Percentiles rank a stretch among this genome's conserved stretches.
phyloP scores from a whole-genome alignment of 768 basidiomycete genomes.

The Clavaria fumosa region DNA sequence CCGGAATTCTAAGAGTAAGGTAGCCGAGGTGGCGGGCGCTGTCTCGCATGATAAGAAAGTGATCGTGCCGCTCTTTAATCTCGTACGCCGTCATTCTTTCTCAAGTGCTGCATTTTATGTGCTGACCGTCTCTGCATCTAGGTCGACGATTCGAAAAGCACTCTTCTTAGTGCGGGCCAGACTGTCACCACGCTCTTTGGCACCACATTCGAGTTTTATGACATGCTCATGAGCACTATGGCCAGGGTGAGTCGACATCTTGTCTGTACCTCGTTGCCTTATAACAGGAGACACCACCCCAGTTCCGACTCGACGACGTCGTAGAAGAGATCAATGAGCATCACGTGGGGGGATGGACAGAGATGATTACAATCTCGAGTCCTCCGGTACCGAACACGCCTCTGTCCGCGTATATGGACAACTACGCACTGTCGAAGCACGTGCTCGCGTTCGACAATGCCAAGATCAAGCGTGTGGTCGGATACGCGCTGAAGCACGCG shows the following conservation, averaged over 20 bases:
- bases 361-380: conserved; percentile 58
- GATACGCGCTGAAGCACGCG: conserved; percentile 51
- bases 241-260: conserved; percentile 37
- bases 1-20: conserved; percentile 58
- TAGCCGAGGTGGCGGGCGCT: conserved; percentile 47
- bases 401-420: conserved; percentile 67
- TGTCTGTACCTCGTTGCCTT: neutral
- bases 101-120: conserved; percentile 2
- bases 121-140: conserved; percentile 15
- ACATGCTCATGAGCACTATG: conserved; percentile 46
- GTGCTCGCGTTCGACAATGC: conserved; percentile 48
- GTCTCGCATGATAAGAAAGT: conserved; percentile 38
- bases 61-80: conserved; percentile 67
- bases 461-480: conserved; percentile 61
- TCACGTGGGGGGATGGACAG: conserved; percentile 69
- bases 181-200: conserved; percentile 58
- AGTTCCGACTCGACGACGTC: conserved; percentile 49
- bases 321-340: conserved; percentile 78
- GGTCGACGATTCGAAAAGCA: conserved; percentile 67
- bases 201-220: conserved; percentile 71
- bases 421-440: conserved; percentile 54
- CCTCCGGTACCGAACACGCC: conserved; percentile 62
- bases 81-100: conserved; percentile 29
- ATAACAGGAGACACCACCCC: neutral
- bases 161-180: conserved; percentile 48